Percentiles rank a stretch among this genome's conserved stretches.
Conservation (phyloP, 768 basidiomycete genomes). For the Tulasnella sp. region DNA sequence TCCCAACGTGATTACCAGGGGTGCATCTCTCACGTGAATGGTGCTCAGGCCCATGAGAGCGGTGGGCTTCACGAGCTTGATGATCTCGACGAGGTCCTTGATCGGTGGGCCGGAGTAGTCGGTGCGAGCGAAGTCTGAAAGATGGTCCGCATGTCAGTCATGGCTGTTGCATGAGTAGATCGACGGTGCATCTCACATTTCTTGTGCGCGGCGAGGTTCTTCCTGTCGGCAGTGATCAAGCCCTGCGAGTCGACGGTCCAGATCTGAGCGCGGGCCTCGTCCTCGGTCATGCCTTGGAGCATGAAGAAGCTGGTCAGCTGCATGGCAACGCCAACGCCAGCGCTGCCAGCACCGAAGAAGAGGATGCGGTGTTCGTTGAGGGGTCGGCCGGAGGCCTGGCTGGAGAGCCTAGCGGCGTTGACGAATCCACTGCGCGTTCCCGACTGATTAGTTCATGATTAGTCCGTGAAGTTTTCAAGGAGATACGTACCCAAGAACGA, state of each 20-base stretch:
- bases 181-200: conserved; percentile 55
- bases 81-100: conserved; percentile 72
- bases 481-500: conserved; percentile 58
- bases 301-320: conserved; percentile 90
- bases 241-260: conserved; percentile 89
- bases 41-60: conserved; percentile 91
- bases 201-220: conserved; percentile 80
- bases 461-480: conserved; percentile 42
- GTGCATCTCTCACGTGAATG: conserved; percentile 53
- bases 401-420: conserved; percentile 80
- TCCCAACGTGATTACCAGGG: not conserved
- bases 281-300: conserved; percentile 69
- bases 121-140: conserved; percentile 73
- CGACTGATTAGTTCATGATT: not conserved
- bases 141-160: not conserved
- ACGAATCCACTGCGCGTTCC: conserved; percentile 60
- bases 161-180: too few relatives aligned
- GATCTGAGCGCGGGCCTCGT: conserved; percentile 76
- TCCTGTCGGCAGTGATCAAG: conserved; percentile 75
- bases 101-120: conserved; percentile 80
- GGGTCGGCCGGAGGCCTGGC: conserved; percentile 67
- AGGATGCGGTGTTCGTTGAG: conserved; percentile 79
- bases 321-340: conserved; percentile 89
- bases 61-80: conserved; percentile 82
- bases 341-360: conserved; percentile 91